Base-by-base conservation (phyloP, 176 grass and related monocot species). In the Cenchrus fungigraminus region DNA sequence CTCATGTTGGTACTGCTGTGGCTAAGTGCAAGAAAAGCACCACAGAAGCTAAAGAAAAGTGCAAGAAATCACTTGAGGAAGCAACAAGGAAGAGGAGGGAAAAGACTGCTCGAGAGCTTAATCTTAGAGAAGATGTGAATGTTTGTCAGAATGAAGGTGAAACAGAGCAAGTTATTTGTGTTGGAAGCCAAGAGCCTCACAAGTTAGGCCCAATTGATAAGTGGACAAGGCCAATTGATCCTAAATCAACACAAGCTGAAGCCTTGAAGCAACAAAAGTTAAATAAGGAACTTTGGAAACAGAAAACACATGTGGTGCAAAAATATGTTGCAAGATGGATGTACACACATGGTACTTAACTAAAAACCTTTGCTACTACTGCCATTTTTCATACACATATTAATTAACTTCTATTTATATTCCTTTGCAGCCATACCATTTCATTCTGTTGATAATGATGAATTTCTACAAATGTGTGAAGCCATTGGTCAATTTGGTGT, bases 341-440 rank as follows among this genome's bases (percentile, higher is more conserved):
- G 31, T 58, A 76, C 17, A 58, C 53, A 40, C 73, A 58, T 76
- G 73, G 31, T 75, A 58, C 15, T 54, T 76, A 58, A 42, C 10
- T 57, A 57, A 6, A n/a, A 31, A 2, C 4, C 53, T 6, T 6
- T 17, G 15, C 31, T 42, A 4, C 3, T 16, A 16, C 4, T 54
- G 52, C 52, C 73, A 76, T 75, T 44, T 44, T 34, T 34, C 32
- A 34, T 34, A 34, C 32, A 34, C 32, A 34, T 34, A 34, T 34
- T 34, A 34, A 34, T 34, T 34, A 34, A 34, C 32, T 34, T 34
- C 32, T 34, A 34, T 34, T 34, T 34, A 34, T 34, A 34, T 34
- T 34, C 32, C 32, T 34, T 34, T 34, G 32, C 32, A 34, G 32
- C 32, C 32, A 34, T 34, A 34, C 32, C 32, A 34, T 34, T 34